Conservation (phyloP, 768 basidiomycete species). For the Suillus tomentosus region DNA sequence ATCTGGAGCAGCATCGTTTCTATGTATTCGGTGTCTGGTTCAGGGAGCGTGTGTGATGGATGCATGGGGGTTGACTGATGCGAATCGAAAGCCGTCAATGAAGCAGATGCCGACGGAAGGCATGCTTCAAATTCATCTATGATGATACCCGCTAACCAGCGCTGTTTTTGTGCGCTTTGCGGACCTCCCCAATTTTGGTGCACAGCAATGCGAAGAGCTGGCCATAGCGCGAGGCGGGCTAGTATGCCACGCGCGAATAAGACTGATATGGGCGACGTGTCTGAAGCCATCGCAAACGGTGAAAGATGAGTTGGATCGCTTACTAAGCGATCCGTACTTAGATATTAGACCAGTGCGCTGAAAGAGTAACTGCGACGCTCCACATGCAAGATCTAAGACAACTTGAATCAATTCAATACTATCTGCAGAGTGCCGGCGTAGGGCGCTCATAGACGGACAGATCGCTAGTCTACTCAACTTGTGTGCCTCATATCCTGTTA, state of each 20-base stretch:
- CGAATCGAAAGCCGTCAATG: not conserved
- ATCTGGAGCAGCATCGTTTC: slow-evolving; percentile 82
- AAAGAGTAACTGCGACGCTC: no score
- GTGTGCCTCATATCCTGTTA: no score
- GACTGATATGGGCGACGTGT: slow-evolving; percentile 47
- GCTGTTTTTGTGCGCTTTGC: slow-evolving; percentile 68
- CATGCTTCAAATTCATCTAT: slow-evolving; percentile 77
- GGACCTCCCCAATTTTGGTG: slow-evolving; percentile 87
- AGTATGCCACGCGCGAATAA: slow-evolving; percentile 88
- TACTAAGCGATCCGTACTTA: not conserved
- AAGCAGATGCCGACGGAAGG: slow-evolving; percentile 32
- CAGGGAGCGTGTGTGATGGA: slow-evolving; percentile 14
- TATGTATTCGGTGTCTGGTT: slow-evolving; percentile 72
- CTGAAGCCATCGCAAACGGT: slow-evolving; percentile 3
- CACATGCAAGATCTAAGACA: no score
- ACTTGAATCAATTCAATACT: no score
- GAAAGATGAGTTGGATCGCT: not conserved
- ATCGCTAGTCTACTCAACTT: no score
- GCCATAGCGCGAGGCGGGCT: slow-evolving; percentile 82
- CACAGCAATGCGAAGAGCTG: slow-evolving; percentile 83
- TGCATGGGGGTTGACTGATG: not conserved
- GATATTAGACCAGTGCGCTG: no score
- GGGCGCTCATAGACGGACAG: no score
- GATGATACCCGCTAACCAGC: slow-evolving; percentile 81
- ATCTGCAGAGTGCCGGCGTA: no score